phyloP scores from a whole-genome alignment of 208 protist species.

The Trypanosoma cruzi region DNA sequence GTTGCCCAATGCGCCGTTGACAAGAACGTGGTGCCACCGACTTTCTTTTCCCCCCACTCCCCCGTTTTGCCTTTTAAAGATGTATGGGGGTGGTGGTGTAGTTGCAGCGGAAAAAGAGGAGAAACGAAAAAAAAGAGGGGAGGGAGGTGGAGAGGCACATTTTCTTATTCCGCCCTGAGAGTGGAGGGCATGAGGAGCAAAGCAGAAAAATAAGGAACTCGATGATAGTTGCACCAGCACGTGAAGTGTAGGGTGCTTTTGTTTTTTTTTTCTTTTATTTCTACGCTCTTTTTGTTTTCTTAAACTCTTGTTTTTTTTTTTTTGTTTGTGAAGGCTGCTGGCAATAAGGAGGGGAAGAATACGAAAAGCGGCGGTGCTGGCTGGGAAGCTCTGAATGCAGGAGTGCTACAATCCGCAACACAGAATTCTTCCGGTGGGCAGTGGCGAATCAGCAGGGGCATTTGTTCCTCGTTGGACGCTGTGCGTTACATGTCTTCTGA shows the following conservation, averaged over 20 bases:
- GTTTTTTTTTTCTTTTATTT: not conserved
- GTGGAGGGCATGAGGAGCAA: not conserved
- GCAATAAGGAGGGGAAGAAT: not conserved
- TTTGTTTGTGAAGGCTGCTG: not conserved
- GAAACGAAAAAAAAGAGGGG: not conserved
- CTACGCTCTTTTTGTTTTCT: not conserved
- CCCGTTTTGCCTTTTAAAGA: not conserved
- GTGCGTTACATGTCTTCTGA: slow-evolving; percentile 26
- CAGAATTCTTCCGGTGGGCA: slow-evolving; percentile 17
- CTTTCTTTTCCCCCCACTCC: not conserved
- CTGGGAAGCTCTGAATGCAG: slow-evolving; percentile 3
- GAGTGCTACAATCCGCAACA: slow-evolving; percentile 30
- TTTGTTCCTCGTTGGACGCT: slow-evolving; percentile 15
- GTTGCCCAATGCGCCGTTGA: no score
- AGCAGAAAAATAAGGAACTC: not conserved
- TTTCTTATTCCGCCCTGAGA: not conserved
- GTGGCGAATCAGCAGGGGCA: not conserved
- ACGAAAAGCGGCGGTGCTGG: not conserved
- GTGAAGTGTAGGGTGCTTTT: not conserved
- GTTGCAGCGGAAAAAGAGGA: no score
- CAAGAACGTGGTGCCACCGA: no score
- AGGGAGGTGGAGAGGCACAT: not conserved
- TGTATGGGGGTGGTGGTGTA: no score
- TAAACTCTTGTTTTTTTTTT: slow-evolving; percentile 4
- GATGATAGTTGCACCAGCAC: not conserved